Conservation (phyloP, 208 protist species). For the Leishmania guyanensis region DNA sequence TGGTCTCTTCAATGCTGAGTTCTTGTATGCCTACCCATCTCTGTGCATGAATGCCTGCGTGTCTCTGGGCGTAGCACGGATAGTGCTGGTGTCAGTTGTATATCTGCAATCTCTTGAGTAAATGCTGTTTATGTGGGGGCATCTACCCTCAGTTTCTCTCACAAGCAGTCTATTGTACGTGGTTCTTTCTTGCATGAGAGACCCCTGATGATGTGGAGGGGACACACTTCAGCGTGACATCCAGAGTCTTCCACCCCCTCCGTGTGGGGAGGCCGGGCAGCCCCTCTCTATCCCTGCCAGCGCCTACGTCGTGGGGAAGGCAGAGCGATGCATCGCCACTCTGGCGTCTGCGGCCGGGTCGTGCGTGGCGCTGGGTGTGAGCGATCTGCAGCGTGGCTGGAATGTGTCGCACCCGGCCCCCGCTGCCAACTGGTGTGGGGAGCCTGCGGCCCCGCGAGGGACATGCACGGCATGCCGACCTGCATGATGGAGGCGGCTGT, state of each 20-base stretch:
- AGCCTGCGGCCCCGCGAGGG: background rate
- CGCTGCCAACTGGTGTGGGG: background rate
- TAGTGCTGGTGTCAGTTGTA: background rate
- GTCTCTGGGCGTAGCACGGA: background rate
- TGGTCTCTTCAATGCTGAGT: background rate
- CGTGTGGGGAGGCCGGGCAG: background rate
- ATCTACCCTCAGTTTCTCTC: background rate
- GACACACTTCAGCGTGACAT: background rate
- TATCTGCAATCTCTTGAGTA: background rate
- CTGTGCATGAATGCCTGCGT: background rate
- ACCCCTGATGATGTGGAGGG: background rate
- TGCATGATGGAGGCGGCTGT: background rate
- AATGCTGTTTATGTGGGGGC: background rate
- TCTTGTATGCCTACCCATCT: no score
- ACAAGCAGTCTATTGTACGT: background rate
- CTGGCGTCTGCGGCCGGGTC: background rate
- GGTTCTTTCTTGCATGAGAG: background rate
- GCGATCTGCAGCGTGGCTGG: background rate
- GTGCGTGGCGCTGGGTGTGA: background rate
- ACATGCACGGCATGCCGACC: background rate
- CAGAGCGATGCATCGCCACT: background rate
- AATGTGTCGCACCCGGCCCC: background rate
- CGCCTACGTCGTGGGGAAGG: background rate
- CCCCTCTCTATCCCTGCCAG: background rate
- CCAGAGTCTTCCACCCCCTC: background rate